Percentiles rank a stretch among this genome's conserved stretches.
Evolutionary conservation across 1,284 basidiomycete species (phyloP).

Genomic region (Wallemia mellicola): DNA sequence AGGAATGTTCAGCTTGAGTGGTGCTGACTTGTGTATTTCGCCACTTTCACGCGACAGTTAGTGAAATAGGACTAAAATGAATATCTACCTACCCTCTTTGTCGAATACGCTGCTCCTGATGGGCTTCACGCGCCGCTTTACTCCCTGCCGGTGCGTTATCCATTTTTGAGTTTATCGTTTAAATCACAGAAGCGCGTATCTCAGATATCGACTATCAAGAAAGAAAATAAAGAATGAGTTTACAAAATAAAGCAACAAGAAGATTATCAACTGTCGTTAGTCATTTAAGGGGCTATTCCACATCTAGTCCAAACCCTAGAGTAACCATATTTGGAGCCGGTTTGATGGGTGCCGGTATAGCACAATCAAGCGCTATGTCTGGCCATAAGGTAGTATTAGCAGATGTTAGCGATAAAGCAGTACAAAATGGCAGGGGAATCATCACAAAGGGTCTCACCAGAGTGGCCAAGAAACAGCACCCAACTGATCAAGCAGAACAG

Average conservation of each 20-base stretch:
- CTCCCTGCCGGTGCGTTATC: background rate
- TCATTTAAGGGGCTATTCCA: background rate
- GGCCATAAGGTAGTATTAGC: background rate
- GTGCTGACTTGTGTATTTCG: background rate
- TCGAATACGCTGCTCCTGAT: background rate
- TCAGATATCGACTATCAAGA: background rate
- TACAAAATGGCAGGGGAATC: constrained; percentile 59
- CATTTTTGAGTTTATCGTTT: background rate
- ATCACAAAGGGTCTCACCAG: constrained; percentile 37
- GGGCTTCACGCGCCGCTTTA: background rate
- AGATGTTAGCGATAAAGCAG: constrained; percentile 16
- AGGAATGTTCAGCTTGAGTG: background rate
- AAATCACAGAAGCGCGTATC: background rate
- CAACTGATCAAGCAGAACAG: too few species aligned
- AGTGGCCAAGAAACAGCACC: constrained; percentile 32
- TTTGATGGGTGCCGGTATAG: background rate
- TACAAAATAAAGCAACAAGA: background rate
- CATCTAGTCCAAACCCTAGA: background rate
- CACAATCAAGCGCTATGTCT: background rate
- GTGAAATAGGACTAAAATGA: background rate
- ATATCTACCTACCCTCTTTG: background rate
- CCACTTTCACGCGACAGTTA: background rate
- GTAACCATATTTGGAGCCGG: background rate
- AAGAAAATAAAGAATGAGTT: background rate
- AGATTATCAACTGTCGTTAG: background rate